These are phyloP conservation scores for Verticillium albo-atrum DNA, from an alignment of 2,329 filamentous ascomycete genomes.

Conservation along the genomic window DNA sequence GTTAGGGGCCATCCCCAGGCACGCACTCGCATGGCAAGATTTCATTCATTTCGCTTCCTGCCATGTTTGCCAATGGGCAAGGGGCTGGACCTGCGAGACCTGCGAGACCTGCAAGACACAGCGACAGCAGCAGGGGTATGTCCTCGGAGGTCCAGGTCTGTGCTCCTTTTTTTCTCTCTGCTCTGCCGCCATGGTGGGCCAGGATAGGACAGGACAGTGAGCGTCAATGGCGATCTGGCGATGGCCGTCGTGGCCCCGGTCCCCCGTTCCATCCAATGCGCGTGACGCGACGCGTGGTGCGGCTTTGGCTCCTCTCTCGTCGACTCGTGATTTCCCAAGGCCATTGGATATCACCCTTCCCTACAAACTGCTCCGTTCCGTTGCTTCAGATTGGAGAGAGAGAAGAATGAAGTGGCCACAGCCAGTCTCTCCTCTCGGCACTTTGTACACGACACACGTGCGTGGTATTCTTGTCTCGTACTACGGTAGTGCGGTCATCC, in stretches of 20 bases:
- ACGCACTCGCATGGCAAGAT: conserved; percentile 10
- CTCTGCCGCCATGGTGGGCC: neutral
- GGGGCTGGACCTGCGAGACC: too few relatives aligned
- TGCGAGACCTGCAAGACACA: neutral
- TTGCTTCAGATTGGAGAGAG: neutral
- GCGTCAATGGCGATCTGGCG: neutral
- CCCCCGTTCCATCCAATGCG: too few relatives aligned
- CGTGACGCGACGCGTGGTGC: neutral
- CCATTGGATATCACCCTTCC: neutral
- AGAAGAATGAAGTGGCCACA: too few relatives aligned
- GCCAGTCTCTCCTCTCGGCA: neutral
- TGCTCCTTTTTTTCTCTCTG: neutral
- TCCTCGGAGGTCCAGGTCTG: neutral
- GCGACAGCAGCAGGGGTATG: neutral
- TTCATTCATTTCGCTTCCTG: neutral
- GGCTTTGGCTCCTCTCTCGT: neutral
- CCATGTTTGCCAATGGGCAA: neutral
- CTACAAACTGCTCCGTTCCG: neutral
- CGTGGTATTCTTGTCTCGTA: neutral
- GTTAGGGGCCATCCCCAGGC: neutral
- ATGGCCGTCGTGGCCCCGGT: neutral
- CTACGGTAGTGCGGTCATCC: neutral
- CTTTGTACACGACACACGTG: neutral
- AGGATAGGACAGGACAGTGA: neutral
- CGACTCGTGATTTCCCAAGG: neutral